Percentiles rank a stretch among this genome's conserved stretches.
These are phyloP conservation scores for Pleurotus tuber-regium DNA, from an alignment of 768 basidiomycete genomes.

Conservation along the genomic window DNA sequence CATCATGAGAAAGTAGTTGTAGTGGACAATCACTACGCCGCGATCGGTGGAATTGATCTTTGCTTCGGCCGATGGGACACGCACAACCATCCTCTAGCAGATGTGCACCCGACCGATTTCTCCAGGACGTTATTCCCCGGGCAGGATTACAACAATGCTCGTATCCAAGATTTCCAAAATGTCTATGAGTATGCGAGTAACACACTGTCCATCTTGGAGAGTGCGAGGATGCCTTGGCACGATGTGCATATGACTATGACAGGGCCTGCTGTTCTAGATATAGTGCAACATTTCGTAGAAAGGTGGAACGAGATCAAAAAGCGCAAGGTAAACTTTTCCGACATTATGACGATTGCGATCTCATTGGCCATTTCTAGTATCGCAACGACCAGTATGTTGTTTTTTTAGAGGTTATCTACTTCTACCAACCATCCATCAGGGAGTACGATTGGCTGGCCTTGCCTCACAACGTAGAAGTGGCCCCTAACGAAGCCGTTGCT, in stretches of 20 bases:
- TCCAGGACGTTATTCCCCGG: slow-evolving; percentile 85
- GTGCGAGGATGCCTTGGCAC: slow-evolving; percentile 91
- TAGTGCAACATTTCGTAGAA: slow-evolving; percentile 91
- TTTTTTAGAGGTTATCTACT: not conserved
- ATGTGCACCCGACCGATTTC: slow-evolving; percentile 89
- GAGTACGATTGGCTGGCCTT: slow-evolving; percentile 71
- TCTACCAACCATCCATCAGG: slow-evolving; percentile 25
- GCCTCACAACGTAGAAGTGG: slow-evolving; percentile 62
- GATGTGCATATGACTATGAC: slow-evolving; percentile 89
- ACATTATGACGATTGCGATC: not conserved
- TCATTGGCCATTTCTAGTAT: slow-evolving; percentile 27
- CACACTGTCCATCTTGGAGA: slow-evolving; percentile 63
- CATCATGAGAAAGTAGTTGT: slow-evolving; percentile 93
- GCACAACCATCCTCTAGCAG: slow-evolving; percentile 84
- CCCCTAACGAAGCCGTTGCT: slow-evolving; percentile 66
- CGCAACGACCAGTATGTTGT: slow-evolving; percentile 44
- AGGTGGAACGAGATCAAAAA: slow-evolving; percentile 90
- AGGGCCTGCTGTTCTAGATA: slow-evolving; percentile 84
- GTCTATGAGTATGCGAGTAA: slow-evolving; percentile 79
- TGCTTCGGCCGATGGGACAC: slow-evolving; percentile 99
- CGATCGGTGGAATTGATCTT: slow-evolving; percentile 91
- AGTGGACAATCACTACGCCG: slow-evolving; percentile 82
- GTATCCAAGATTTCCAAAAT: slow-evolving; percentile 80
- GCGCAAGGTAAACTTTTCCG: slow-evolving; percentile 51
- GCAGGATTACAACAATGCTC: slow-evolving; percentile 91